These are phyloP conservation scores for Solanum gracilifrons DNA, from an alignment of 257 asterid species.

Conservation along the genomic window DNA sequence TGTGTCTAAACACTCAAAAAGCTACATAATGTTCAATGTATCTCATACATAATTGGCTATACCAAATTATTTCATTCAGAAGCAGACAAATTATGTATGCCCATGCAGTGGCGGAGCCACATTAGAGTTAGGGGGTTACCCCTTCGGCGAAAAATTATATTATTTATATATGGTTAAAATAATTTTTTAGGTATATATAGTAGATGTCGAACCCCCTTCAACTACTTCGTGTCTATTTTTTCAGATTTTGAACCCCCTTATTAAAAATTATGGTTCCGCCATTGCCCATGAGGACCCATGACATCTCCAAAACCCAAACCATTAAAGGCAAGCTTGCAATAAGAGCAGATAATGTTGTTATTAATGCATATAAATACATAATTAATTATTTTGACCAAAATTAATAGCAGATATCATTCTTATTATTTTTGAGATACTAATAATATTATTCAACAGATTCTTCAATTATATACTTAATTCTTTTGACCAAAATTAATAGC, in stretches of 20 bases:
- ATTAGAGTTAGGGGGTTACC: too few species aligned
- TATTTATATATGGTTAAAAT: too few species aligned
- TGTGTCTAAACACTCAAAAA: not conserved
- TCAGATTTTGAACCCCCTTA: too few species aligned
- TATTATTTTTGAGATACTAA: not conserved
- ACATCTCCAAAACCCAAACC: not conserved
- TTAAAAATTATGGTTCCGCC: too few species aligned
- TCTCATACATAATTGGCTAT: not conserved
- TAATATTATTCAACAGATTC: not conserved
- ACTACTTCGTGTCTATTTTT: too few species aligned
- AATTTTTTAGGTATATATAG: too few species aligned
- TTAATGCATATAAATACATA: too few species aligned
- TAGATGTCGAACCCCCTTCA: too few species aligned
- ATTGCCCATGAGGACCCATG: not conserved
- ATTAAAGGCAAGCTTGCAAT: not conserved
- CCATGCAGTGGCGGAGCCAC: not conserved
- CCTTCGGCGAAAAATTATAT: too few species aligned
- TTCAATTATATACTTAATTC: not conserved
- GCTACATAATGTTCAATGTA: not conserved
- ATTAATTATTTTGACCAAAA: not conserved
- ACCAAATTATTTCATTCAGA: not conserved
- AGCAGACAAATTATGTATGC: not conserved
- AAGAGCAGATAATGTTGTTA: too few species aligned
- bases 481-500: not conserved
- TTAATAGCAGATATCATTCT: not conserved